Percentiles rank a stretch among this genome's conserved stretches.
Conservation (phyloP, 192 early-diverging fungal genomes). For the Pilaira anomala region DNA sequence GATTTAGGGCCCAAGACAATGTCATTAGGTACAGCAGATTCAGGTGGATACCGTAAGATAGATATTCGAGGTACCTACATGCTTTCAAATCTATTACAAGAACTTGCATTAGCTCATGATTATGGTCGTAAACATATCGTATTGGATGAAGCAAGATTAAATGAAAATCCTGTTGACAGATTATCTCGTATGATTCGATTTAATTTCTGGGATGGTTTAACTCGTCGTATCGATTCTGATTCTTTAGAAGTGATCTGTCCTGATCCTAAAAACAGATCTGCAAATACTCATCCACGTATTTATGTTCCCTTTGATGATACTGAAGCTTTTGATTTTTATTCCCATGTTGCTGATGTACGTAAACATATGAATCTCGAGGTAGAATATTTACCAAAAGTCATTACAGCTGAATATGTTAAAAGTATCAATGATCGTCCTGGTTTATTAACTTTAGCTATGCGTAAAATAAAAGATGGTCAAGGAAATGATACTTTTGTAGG, state of each 20-base stretch:
- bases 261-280: slow-evolving; percentile 85
- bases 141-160: slow-evolving; percentile 81
- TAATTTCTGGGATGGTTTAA: slow-evolving; percentile 95
- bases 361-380: slow-evolving; percentile 75
- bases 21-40: slow-evolving; percentile 78
- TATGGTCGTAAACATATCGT: slow-evolving; percentile 84
- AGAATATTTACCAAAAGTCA: slow-evolving; percentile 74
- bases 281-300: slow-evolving; percentile 80
- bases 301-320: slow-evolving; percentile 85
- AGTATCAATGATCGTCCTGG: slow-evolving; percentile 85
- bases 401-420: slow-evolving; percentile 89
- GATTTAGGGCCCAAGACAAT: slow-evolving; percentile 91
- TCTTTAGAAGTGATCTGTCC: slow-evolving; percentile 87
- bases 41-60: slow-evolving; percentile 81
- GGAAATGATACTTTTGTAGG: slow-evolving; percentile 55
- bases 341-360: slow-evolving; percentile 58
- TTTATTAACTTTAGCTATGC: slow-evolving; percentile 80
- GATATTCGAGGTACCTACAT: slow-evolving; percentile 94
- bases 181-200: slow-evolving; percentile 84
- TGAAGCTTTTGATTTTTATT: slow-evolving; percentile 79
- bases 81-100: slow-evolving; percentile 92
- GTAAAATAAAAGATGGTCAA: slow-evolving; percentile 41
- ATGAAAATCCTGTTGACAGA: slow-evolving; percentile 91
- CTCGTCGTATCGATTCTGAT: slow-evolving; percentile 73
- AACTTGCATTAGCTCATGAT: slow-evolving; percentile 86